Evolutionary conservation across 1,139 yeast species (phyloP).

Genomic region (Petasospora rhodanensis): DNA sequence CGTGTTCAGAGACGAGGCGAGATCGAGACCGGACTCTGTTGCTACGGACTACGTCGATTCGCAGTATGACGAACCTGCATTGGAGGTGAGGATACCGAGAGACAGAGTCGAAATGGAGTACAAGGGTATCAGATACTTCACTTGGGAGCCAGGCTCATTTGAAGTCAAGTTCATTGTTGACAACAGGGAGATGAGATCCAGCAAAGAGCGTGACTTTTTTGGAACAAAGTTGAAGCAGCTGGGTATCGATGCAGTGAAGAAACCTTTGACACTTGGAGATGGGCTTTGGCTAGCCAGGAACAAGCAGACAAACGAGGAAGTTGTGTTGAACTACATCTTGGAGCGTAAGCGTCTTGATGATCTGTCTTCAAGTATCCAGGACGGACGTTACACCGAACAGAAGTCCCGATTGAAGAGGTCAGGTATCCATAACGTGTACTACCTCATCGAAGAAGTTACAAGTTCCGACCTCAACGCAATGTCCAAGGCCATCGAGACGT

Average conservation of each 20-base stretch:
- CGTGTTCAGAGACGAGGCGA: conserved; percentile 25
- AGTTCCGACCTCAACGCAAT: conserved; percentile 40
- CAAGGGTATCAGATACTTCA: conserved; percentile 25
- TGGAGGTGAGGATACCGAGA: conserved; percentile 4
- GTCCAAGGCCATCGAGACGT: conserved; percentile 68
- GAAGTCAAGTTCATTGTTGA: conserved; percentile 67
- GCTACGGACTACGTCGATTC: no score
- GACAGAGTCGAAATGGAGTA: conserved; percentile 5
- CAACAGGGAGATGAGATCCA: conserved; percentile 70
- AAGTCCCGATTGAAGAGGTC: conserved; percentile 69
- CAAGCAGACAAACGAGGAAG: conserved; percentile 51
- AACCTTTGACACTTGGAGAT: conserved; percentile 78
- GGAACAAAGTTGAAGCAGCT: conserved; percentile 44
- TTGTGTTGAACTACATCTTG: conserved; percentile 71
- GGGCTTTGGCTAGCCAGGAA: conserved; percentile 83
- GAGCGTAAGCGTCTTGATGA: conserved; percentile 91
- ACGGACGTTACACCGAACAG: conserved; percentile 86
- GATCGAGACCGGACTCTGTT: conserved; percentile 4
- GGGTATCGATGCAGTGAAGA: conserved; percentile 49
- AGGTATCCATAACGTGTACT: conserved; percentile 63
- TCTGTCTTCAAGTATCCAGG: conserved; percentile 73
- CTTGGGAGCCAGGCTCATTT: conserved; percentile 53
- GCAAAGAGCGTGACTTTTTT: conserved; percentile 61
- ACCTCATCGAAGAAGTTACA: conserved; percentile 76
- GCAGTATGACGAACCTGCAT: conserved; percentile 3